A percentile compares a stretch with the other conserved stretches of the same genome.
These are phyloP conservation scores for Tolypocladium endophyticum DNA, from an alignment of 2,329 filamentous ascomycete species.

Conservation along the genomic window DNA sequence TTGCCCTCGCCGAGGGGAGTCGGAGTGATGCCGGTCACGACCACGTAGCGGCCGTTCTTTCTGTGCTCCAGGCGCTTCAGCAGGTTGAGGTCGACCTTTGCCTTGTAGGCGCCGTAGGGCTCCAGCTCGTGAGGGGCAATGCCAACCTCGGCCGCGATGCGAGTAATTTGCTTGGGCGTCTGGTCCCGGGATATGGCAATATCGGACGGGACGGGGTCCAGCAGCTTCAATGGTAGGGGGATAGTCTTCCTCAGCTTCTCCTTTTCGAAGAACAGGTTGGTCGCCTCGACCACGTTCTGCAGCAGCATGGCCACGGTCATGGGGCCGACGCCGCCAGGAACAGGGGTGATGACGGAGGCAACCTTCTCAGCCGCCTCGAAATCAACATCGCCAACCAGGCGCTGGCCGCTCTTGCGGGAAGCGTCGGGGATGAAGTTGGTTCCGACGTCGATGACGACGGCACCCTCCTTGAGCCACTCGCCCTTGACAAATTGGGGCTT, in stretches of 20 bases:
- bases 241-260: constrained; percentile 71
- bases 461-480: constrained; percentile 89
- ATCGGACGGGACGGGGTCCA: constrained; percentile 82
- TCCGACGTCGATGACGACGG: constrained; percentile 94
- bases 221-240: constrained; percentile 73
- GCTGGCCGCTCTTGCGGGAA: constrained; percentile 83
- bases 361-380: constrained; percentile 76
- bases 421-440: constrained; percentile 91
- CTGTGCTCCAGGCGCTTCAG: constrained; percentile 80
- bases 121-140: constrained; percentile 85
- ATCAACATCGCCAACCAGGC: constrained; percentile 91
- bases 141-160: constrained; percentile 75
- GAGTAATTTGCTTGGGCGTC: constrained; percentile 81
- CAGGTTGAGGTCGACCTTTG: constrained; percentile 78
- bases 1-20: constrained; percentile 96
- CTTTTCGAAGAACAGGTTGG: constrained; percentile 69
- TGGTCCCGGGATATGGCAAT: constrained; percentile 86
- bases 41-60: constrained; percentile 78
- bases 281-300: constrained; percentile 86
- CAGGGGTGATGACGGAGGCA: constrained; percentile 87
- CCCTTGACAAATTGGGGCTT: constrained; percentile 81
- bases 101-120: constrained; percentile 91
- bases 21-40: constrained; percentile 92
- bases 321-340: constrained; percentile 91
- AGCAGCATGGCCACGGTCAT: constrained; percentile 99